phyloP scores from a whole-genome alignment of 1,284 basidiomycete species.

The Cryptococcus depauperatus region DNA sequence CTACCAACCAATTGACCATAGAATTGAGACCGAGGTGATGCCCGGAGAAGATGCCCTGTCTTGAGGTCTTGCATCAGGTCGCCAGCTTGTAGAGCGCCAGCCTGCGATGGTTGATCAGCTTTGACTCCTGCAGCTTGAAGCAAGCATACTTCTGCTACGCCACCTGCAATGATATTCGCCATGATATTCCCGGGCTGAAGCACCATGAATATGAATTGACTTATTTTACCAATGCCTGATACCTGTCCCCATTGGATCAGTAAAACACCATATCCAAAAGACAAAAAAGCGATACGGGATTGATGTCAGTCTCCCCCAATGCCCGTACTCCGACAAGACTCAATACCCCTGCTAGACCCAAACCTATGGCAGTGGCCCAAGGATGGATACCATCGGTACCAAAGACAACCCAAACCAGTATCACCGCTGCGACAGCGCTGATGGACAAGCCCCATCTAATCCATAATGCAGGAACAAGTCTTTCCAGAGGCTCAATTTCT shows the following conservation, averaged over 20 bases:
- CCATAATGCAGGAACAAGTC: slow-evolving; percentile 74
- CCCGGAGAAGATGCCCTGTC: slow-evolving; percentile 81
- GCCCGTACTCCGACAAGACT: slow-evolving; percentile 85
- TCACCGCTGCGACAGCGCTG: slow-evolving; percentile 63
- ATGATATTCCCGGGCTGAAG: slow-evolving; percentile 90
- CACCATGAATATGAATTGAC: slow-evolving; percentile 86
- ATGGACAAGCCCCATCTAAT: slow-evolving; percentile 59
- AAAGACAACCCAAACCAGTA: slow-evolving; percentile 79
- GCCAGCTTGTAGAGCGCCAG: slow-evolving; percentile 90
- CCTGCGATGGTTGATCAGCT: slow-evolving; percentile 38
- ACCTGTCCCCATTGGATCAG: slow-evolving; percentile 42
- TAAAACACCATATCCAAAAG: background rate
- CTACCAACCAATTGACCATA: slow-evolving; percentile 83
- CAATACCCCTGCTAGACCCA: slow-evolving; percentile 70
- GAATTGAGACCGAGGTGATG: slow-evolving; percentile 79
- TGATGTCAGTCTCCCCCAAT: slow-evolving; percentile 85
- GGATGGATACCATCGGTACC: slow-evolving; percentile 83
- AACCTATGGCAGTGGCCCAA: slow-evolving; percentile 84
- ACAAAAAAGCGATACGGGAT: slow-evolving; percentile 56
- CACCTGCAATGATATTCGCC: slow-evolving; percentile 92
- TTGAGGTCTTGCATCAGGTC: slow-evolving; percentile 98
- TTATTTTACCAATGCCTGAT: slow-evolving; percentile 88
- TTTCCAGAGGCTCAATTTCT: slow-evolving; percentile 68
- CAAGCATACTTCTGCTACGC: slow-evolving; percentile 63
- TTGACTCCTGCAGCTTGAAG: background rate